phyloP scores from a whole-genome alignment of 208 protist genomes.

The Trypanosoma scelopori region DNA sequence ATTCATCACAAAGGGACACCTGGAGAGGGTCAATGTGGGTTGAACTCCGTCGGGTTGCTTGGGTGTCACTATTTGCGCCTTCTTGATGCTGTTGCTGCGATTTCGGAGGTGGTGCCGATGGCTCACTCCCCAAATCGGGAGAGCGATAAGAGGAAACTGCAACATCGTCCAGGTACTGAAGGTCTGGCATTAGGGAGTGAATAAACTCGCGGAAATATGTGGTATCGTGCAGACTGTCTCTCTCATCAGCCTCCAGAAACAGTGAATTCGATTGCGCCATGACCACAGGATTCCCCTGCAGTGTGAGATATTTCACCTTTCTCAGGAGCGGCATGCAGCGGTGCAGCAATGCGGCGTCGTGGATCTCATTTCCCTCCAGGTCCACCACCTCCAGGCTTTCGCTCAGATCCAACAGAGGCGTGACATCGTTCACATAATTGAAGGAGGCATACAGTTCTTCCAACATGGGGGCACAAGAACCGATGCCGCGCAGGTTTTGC shows the following conservation, averaged over 20 bases:
- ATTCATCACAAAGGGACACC: conserved; percentile 57
- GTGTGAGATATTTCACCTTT: conserved; percentile 52
- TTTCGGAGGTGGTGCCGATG: neutral
- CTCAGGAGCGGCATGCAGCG: conserved; percentile 40
- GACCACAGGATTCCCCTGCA: conserved; percentile 69
- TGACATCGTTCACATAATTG: conserved; percentile 66
- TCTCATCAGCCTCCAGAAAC: conserved; percentile 1
- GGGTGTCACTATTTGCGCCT: neutral
- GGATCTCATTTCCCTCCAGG: conserved; percentile 81
- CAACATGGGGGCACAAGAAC: conserved; percentile 52
- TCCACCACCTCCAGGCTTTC: conserved; percentile 82
- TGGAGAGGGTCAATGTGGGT: conserved; percentile 67
- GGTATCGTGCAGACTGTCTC: neutral
- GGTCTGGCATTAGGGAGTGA: conserved; percentile 50
- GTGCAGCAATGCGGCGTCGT: conserved; percentile 30
- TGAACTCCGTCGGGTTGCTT: neutral
- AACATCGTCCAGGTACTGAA: conserved; percentile 61
- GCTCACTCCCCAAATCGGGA: neutral
- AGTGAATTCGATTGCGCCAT: neutral
- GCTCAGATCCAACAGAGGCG: conserved; percentile 56
- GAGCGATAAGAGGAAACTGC: conserved; percentile 12
- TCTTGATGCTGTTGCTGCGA: neutral
- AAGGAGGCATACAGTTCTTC: conserved; percentile 88
- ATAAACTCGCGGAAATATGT: conserved; percentile 48
- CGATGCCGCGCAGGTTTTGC: conserved; percentile 62